Conservation (phyloP, 208 protist genomes). For the Acanthamoeba lenticulata region DNA sequence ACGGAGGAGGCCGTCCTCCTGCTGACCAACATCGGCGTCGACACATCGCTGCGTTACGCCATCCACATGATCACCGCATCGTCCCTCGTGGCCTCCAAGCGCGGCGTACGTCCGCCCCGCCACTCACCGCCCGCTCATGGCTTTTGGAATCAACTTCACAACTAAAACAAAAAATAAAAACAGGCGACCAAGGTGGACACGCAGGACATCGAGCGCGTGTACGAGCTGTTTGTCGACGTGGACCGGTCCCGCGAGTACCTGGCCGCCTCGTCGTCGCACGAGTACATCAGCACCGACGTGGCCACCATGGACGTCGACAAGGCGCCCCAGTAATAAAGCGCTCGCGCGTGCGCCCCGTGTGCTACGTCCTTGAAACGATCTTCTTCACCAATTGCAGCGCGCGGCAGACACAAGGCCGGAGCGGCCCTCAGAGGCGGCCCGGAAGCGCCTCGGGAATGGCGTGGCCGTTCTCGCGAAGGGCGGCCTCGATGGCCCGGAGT, state of each 20-base stretch:
- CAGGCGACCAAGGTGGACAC: conserved; percentile 92
- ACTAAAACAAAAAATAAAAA: background rate
- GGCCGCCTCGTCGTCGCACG: background rate
- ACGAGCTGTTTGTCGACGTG: conserved; percentile 98
- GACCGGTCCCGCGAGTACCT: conserved; percentile 85
- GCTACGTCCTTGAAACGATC: background rate
- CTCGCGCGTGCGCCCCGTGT: background rate
- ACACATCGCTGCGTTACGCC: conserved; percentile 98
- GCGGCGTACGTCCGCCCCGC: conserved; percentile 84
- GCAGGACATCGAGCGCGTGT: conserved; percentile 97
- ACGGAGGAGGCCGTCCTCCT: conserved; percentile 95
- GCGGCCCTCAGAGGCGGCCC: too few species aligned
- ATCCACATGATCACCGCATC: conserved; percentile 99
- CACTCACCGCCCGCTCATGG: background rate
- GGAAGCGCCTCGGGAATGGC: background rate
- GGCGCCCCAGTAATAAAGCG: background rate
- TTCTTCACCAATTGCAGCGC: background rate
- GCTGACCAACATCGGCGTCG: conserved; percentile 95
- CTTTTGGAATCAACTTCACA: too few species aligned
- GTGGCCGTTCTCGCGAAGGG: background rate
- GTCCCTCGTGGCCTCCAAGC: conserved; percentile 94
- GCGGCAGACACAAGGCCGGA: background rate
- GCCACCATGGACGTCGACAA: background rate
- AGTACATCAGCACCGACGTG: conserved; percentile 33
- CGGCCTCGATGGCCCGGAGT: background rate